Evolutionary conservation across 306 rosid genomes (phyloP), one percentile per base, ranked within the genome.

Genomic region (Astragalus glycyphyllos): DNA sequence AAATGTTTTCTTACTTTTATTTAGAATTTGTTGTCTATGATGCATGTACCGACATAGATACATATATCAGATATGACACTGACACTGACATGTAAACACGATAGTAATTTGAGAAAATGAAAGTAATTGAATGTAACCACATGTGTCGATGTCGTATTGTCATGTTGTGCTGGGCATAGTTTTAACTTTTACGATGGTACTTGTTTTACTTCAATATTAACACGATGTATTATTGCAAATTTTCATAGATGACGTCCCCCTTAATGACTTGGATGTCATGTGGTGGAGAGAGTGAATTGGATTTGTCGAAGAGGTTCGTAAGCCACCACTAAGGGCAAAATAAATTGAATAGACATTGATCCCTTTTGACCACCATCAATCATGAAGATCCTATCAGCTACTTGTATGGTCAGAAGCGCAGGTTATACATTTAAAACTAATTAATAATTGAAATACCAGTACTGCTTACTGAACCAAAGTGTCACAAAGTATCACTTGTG

Each of bases 201-300:
- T 34, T 29, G 47, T 26, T 40, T 57, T 31, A 4, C 60, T 46
- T 70, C 10, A 50, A 26, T 78, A 57, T 50, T 59, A 11, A 60
- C 42, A 15, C 2, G 7, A 51, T 15, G 29, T 67, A 72, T 71
- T 46, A 76, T 65, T 83, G 76, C 97, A 90, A 92, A 86, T 94
- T 72, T 84, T 89, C 80, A 73, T 94, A 68, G 98, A 94, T 53
- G 96, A 89, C 17, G 59, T 48, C 70, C 86, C 96, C 54, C 81
- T 90, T 58, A 80, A 77, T 83, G 92, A 87, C 67, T 83, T 94
- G 79, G 96, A 94, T 46, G 45, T 89, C 78, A 57, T 8, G 76
- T 94, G 98, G 98, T 94, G 96, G 98, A 90, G 98, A 78, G 95
- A 87, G 79, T 87, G 88, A 79, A 76, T 90, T 20, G 98, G 98